Conservation (phyloP, 352 stramenopile species). For the Phytophthora syringae region DNA sequence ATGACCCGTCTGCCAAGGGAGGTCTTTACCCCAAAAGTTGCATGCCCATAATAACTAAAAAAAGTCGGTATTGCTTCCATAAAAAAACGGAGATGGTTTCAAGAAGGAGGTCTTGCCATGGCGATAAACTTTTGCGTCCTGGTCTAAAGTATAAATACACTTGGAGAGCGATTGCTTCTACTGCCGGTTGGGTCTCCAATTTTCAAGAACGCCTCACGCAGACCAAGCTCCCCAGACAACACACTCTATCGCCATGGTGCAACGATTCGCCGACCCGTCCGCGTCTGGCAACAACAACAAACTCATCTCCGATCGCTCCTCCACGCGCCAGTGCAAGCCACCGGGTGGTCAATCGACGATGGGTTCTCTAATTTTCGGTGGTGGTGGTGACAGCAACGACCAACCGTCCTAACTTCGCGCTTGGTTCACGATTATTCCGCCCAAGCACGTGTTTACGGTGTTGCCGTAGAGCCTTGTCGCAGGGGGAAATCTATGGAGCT, state of each 20-base stretch:
- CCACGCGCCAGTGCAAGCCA: constrained; percentile 51
- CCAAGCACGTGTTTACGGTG: too few relatives aligned
- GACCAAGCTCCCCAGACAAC: constrained; percentile 6
- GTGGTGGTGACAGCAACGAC: constrained; percentile 29
- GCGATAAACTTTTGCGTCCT: too few relatives aligned
- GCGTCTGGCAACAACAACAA: constrained; percentile 57
- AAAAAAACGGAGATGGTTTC: too few relatives aligned
- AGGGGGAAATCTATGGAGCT: too few relatives aligned
- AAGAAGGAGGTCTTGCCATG: background rate
- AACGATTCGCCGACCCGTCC: constrained; percentile 10
- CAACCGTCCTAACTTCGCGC: constrained; percentile 50
- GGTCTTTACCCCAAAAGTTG: too few relatives aligned
- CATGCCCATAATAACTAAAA: too few relatives aligned
- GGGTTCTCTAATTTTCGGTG: constrained; percentile 59
- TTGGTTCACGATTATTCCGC: too few relatives aligned
- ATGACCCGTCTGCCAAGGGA: too few relatives aligned
- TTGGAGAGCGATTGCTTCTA: too few relatives aligned
- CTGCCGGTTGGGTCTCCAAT: constrained; percentile 16
- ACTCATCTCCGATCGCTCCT: constrained; percentile 45
- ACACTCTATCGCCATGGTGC: constrained; percentile 18
- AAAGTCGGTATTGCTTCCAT: too few relatives aligned
- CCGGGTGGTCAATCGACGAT: constrained; percentile 53
- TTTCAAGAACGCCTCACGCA: constrained; percentile 8
- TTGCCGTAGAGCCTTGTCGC: too few relatives aligned
- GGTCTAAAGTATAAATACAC: constrained; percentile 25